Percentiles rank a stretch among this genome's conserved stretches.
Conservation (phyloP, 345 rosid species). For the Firmiana major region DNA sequence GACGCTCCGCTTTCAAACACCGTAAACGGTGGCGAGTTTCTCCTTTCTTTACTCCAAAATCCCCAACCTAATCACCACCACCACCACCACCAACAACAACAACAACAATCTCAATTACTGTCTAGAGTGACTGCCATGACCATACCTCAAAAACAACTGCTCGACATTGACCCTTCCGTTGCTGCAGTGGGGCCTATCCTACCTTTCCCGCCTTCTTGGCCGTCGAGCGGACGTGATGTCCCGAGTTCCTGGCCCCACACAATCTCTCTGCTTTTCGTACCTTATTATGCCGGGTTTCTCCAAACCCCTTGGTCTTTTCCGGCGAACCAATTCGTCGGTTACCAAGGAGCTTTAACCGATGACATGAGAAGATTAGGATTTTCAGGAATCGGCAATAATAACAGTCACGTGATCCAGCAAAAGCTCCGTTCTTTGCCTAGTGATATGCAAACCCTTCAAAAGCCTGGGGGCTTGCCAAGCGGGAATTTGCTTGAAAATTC, state of each 20-base stretch:
- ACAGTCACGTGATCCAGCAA: conserved; percentile 28
- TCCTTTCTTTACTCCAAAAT: conserved; percentile 69
- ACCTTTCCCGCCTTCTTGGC: conserved; percentile 27
- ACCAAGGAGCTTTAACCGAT: conserved; percentile 31
- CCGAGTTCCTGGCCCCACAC: conserved; percentile 22
- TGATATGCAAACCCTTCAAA: conserved; percentile 34
- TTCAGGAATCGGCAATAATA: conserved; percentile 19
- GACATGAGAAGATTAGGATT: conserved; percentile 44
- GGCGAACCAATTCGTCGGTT: conserved; percentile 29
- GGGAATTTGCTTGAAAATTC: conserved; percentile 30
- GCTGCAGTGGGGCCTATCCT: conserved; percentile 72
- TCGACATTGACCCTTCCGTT: conserved; percentile 69
- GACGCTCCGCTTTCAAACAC: conserved; percentile 27
- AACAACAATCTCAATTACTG: conserved; percentile 16
- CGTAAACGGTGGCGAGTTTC: conserved; percentile 62
- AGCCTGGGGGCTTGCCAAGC: conserved; percentile 28
- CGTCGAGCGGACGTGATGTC: conserved; percentile 43
- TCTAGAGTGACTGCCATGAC: conserved; percentile 11
- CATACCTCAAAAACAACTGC: conserved; percentile 3
- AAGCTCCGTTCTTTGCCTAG: conserved; percentile 59
- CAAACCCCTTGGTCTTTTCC: conserved; percentile 35
- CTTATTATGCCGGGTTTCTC: conserved; percentile 46
- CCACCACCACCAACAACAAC: no score
- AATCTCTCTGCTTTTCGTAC: conserved; percentile 40
- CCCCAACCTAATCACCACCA: conserved; percentile 29